Evolutionary conservation across 148 eudicot species (phyloP).

Genomic region (Limonium bicolor): DNA sequence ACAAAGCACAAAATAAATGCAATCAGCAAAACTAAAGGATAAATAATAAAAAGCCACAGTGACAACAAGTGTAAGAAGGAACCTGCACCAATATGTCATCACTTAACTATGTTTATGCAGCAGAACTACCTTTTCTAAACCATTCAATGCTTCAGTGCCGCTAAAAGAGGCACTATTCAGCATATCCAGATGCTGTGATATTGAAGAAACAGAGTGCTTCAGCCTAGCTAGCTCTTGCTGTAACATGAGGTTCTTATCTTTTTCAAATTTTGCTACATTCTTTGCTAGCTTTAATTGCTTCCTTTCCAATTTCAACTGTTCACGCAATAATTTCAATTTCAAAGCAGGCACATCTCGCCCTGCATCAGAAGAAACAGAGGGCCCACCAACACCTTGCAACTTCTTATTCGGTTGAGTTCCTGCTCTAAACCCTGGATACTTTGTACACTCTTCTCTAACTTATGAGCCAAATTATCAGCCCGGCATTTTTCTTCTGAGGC

Average conservation of each 20-base stretch:
- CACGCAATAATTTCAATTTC: constrained; percentile 32
- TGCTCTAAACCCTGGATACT: constrained; percentile 24
- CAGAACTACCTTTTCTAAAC: constrained; percentile 35
- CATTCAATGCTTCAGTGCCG: constrained; percentile 24
- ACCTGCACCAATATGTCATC: too few relatives aligned
- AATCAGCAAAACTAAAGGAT: constrained; percentile 6
- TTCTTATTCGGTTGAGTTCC: constrained; percentile 15
- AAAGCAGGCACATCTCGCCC: constrained; percentile 14
- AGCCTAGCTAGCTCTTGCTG: constrained; percentile 34
- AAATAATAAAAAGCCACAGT: too few relatives aligned
- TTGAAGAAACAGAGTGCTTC: constrained; percentile 27
- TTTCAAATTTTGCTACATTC: constrained; percentile 51
- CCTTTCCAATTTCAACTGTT: constrained; percentile 61
- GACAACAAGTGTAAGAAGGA: too few relatives aligned
- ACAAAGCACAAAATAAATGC: too few relatives aligned
- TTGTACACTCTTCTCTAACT: constrained; percentile 20
- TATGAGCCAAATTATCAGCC: constrained; percentile 32
- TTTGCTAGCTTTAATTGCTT: constrained; percentile 66
- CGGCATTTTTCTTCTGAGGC: constrained; percentile 33
- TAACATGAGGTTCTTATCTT: constrained; percentile 25
- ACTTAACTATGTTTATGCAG: not conserved
- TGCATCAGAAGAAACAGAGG: constrained; percentile 7
- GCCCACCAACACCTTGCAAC: constrained; percentile 12
- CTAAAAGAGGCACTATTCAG: constrained; percentile 22
- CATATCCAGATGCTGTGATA: constrained; percentile 31